Base-by-base conservation (phyloP, 306 rosid species). In the Hippophae rhamnoides region DNA sequence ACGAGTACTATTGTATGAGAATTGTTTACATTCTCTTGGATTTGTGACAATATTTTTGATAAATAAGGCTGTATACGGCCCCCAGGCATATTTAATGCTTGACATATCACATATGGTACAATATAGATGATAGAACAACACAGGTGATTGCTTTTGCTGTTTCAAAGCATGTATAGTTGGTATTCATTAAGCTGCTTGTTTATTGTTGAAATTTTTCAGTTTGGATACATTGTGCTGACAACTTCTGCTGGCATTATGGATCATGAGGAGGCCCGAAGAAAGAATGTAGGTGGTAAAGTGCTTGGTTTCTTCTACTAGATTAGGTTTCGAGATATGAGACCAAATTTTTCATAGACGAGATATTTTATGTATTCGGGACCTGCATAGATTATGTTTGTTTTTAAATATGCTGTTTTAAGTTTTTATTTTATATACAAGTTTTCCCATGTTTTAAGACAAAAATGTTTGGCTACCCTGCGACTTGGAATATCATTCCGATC, bases 161-260 rank as follows among this genome's bases (percentile, higher is more conserved):
- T 25, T 9, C 11, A 6, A 5, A 2, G 46, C 6, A 12, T 9
- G 2, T 44, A 6, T 41, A 11, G 6, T 47, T 5, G 40, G 6
- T 40, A 10, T 5, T 1, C 43, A 1, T 44, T 54, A 12, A 11
- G 56, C 56, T 59, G 12, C 56, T 1, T 8, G 11, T 13, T 26
- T 31, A n/a, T 23, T 9, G 47, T 45, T 38, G 2, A 7, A 42
- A 41, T 10, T 47, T 10, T 58, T 60, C 76, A 76, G 85, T 80
- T 80, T 41, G 85, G 85, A 9, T 76, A 62, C 68, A 80, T 80
- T 8, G 85, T 80, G 10, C 64, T 80, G 69, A 80, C 85, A 8
- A 80, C 85, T 7, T 80, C 85, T 47, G 85, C 85, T 47, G 82
- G 85, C 54, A 80, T 80, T 61, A 80, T 80, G 85, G 85, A 80